phyloP scores from a whole-genome alignment of 2,329 filamentous ascomycete genomes.

The Cryphonectria nitschkei region DNA sequence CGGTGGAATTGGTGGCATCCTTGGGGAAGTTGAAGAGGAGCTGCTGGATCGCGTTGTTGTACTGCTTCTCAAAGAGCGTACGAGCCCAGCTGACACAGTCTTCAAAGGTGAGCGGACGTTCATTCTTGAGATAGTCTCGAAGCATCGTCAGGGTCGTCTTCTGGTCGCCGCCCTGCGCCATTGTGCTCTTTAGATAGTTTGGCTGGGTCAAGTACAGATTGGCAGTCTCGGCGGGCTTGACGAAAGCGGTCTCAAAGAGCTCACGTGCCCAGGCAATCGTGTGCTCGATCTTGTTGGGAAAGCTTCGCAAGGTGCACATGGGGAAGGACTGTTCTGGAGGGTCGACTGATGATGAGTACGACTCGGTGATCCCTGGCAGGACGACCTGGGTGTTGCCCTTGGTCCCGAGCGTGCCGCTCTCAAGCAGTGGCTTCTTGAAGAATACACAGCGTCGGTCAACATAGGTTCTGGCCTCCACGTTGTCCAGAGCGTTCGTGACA shows the following conservation, averaged over 20 bases:
- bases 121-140: conserved; percentile 85
- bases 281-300: conserved; percentile 98
- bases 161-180: conserved; percentile 94
- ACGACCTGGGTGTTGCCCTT: conserved; percentile 99
- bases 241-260: conserved; percentile 91
- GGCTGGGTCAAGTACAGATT: conserved; percentile 92
- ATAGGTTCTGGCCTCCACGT: conserved; percentile 94
- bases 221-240: conserved; percentile 89
- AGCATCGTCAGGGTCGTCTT: conserved; percentile 91
- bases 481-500: conserved; percentile 96
- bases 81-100: conserved; percentile 97
- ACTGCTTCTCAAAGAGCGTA: conserved; percentile 92
- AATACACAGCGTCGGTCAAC: conserved; percentile 96
- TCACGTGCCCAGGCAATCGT: conserved; percentile 98
- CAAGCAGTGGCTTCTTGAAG: conserved; percentile 94
- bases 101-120: conserved; percentile 90
- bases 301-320: conserved; percentile 96
- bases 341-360: conserved; percentile 92
- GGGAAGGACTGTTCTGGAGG: conserved; percentile 98
- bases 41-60: conserved; percentile 95
- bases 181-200: conserved; percentile 82
- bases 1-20: conserved; percentile 84
- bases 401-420: conserved; percentile 97
- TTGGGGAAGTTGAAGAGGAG: conserved; percentile 97
- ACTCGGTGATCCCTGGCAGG: conserved; percentile 88